These are phyloP conservation scores for Crithidia fasciculata DNA, from an alignment of 208 protist genomes.

Conservation along the genomic window DNA sequence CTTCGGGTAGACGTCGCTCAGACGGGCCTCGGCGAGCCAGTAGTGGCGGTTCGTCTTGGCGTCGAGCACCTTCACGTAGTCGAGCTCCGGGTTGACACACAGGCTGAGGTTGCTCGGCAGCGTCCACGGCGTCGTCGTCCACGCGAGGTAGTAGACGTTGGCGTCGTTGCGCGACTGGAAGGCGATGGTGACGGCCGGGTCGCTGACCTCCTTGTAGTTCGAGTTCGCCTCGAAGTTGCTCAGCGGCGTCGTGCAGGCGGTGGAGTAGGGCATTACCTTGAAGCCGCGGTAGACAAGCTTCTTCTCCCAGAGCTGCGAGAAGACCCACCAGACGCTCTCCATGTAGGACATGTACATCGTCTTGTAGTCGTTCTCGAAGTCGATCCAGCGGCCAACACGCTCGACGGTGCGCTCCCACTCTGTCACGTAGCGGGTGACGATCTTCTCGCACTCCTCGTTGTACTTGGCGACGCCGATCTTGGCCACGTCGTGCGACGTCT, in stretches of 20 bases:
- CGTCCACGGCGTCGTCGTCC: conserved; percentile 99
- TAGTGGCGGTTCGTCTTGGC: conserved; percentile 83
- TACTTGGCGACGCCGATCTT: conserved; percentile 98
- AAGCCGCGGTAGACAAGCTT: conserved; percentile 98
- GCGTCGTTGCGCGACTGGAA: conserved; percentile 90
- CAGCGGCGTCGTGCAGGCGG: conserved; percentile 98
- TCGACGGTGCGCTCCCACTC: conserved; percentile 98
- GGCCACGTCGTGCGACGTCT: conserved; percentile 94
- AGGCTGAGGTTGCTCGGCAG: conserved; percentile 99
- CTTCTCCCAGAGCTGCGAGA: conserved; percentile 98
- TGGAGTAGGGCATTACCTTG: conserved; percentile 99
- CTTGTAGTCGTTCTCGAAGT: conserved; percentile 99
- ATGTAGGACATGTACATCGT: conserved; percentile 99
- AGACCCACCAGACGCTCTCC: conserved; percentile 99
- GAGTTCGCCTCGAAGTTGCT: conserved; percentile 99
- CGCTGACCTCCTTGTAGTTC: conserved; percentile 98
- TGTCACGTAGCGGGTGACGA: conserved; percentile 98
- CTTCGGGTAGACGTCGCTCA: conserved; percentile 80
- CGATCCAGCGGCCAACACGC: conserved; percentile 99
- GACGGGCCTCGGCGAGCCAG: conserved; percentile 78
- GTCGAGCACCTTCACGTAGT: conserved; percentile 97
- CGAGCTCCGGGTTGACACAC: conserved; percentile 98
- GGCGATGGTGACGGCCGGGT: conserved; percentile 93
- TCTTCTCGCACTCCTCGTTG: conserved; percentile 98
- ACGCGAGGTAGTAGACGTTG: conserved; percentile 95